These are phyloP conservation scores for Aspergillus costaricaensis DNA, from an alignment of 2,329 filamentous ascomycete genomes.

Conservation along the genomic window DNA sequence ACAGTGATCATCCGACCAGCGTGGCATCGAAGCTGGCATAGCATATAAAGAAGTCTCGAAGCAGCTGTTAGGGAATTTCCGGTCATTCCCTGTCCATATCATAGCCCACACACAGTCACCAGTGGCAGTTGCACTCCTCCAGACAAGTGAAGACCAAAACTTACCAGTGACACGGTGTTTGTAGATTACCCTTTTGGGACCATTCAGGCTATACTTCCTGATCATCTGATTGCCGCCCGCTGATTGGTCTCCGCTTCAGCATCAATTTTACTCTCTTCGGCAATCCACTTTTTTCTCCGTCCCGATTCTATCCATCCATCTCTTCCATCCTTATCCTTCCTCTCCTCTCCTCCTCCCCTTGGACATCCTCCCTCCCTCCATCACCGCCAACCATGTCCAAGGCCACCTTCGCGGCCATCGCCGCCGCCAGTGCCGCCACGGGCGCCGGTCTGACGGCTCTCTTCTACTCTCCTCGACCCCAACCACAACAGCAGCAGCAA, in stretches of 20 bases:
- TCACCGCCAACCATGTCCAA: conserved; percentile 67
- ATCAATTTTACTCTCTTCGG: conserved; percentile 2
- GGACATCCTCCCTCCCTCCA: background rate
- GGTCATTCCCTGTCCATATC: background rate
- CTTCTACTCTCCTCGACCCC: conserved; percentile 57
- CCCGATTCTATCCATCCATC: conserved; percentile 28
- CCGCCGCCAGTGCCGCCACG: conserved; percentile 72
- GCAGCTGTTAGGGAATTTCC: background rate
- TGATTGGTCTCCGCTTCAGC: background rate
- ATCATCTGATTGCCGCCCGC: conserved; percentile 1
- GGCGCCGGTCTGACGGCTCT: conserved; percentile 73
- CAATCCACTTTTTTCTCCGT: conserved; percentile 36
- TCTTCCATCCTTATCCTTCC: background rate
- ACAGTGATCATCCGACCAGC: background rate
- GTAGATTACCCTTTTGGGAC: background rate
- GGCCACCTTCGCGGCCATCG: conserved; percentile 72
- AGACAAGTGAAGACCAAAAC: background rate
- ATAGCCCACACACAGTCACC: background rate
- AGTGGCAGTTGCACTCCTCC: too few relatives aligned
- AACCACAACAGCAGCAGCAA: conserved; percentile 29
- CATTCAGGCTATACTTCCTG: background rate
- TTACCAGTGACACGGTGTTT: background rate
- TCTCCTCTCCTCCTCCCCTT: background rate
- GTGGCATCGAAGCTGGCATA: background rate
- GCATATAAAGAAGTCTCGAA: background rate